Percentiles rank a stretch among this genome's conserved stretches.
Evolutionary conservation across 331 rosid species (phyloP).

Genomic region (Malus hybrid): DNA sequence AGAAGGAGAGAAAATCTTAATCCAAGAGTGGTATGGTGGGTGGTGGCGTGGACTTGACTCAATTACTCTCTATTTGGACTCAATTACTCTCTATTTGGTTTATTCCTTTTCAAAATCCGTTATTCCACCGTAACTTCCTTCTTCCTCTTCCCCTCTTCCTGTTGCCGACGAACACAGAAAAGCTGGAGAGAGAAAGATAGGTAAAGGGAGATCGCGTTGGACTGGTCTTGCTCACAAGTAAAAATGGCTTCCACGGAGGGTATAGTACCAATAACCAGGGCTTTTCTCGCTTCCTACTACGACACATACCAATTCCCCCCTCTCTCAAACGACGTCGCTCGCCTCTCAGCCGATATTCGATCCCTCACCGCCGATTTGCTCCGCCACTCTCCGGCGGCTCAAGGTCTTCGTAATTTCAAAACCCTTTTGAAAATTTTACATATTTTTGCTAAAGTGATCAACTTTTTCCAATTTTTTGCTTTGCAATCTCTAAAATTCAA

Average conservation of each 20-base stretch:
- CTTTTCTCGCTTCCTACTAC: conserved; percentile 66
- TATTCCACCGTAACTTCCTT: not conserved
- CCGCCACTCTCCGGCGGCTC: conserved; percentile 31
- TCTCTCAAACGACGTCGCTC: conserved; percentile 56
- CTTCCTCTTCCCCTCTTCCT: not conserved
- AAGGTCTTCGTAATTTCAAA: conserved; percentile 26
- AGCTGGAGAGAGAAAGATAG: not conserved
- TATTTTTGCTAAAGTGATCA: not conserved
- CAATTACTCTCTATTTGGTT: not conserved
- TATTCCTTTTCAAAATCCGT: conserved; percentile 2
- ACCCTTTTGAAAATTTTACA: not conserved
- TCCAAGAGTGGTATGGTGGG: not conserved
- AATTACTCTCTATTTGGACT: not conserved
- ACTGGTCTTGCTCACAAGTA: not conserved
- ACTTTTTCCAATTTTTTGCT: not conserved
- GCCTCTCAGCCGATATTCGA: conserved; percentile 63
- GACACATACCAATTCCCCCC: conserved; percentile 68
- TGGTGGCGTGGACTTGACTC: not conserved
- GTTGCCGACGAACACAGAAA: not conserved
- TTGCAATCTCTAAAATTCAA: not conserved
- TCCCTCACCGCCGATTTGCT: conserved; percentile 43
- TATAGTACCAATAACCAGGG: conserved; percentile 79
- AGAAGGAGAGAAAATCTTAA: too few relatives aligned
- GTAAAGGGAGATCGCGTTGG: not conserved
- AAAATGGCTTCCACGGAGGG: conserved; percentile 85